Evolutionary conservation across 2,329 filamentous ascomycete genomes (phyloP).

Genomic region (Colletotrichum orbiculare): DNA sequence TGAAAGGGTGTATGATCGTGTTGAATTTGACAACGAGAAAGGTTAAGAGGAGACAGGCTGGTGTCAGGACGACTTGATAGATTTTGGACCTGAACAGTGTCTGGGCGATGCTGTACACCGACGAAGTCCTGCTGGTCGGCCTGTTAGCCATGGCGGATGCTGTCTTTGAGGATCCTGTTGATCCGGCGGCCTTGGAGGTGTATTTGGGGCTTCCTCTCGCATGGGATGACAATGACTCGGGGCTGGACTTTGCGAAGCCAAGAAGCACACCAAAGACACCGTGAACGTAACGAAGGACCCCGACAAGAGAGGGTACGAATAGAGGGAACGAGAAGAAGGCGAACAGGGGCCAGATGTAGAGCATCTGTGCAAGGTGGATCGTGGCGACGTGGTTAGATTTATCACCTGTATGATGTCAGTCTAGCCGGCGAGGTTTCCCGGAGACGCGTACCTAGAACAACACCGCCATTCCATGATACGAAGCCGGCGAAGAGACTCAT

Average conservation of each 20-base stretch:
- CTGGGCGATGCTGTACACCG: slow-evolving; percentile 21
- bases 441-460: slow-evolving; percentile 78
- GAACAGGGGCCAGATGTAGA: slow-evolving; percentile 94
- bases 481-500: slow-evolving; percentile 78
- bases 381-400: slow-evolving; percentile 94
- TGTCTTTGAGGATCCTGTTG: neutral
- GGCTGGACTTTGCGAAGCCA: neutral
- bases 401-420: slow-evolving; percentile 70
- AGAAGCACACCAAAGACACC: neutral
- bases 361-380: slow-evolving; percentile 89
- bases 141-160: too few relatives aligned
- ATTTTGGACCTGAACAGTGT: slow-evolving; percentile 41
- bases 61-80: slow-evolving; percentile 43
- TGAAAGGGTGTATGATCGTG: slow-evolving; percentile 95
- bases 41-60: slow-evolving; percentile 49
- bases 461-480: slow-evolving; percentile 87
- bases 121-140: neutral
- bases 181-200: neutral
- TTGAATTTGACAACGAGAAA: slow-evolving; percentile 76
- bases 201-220: neutral
- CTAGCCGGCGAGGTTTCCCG: neutral
- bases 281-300: slow-evolving; percentile 40
- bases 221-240: neutral
- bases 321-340: slow-evolving; percentile 90
- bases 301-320: slow-evolving; percentile 64